Conservation (phyloP, 73 alveolate genomes). For the Blepharisma stoltei region DNA sequence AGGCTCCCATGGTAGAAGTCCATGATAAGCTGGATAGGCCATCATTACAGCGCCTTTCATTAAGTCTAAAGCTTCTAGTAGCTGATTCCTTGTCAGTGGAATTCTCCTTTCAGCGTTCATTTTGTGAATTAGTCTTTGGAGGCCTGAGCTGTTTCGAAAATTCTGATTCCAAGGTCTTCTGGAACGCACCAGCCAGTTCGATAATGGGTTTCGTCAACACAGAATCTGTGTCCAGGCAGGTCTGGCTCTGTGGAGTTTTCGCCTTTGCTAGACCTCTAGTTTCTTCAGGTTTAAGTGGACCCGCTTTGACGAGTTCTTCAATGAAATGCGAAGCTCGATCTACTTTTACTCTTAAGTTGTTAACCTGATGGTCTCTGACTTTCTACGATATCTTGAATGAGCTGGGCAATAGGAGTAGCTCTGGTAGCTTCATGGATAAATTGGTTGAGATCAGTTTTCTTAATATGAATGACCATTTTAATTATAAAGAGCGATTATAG, state of each 20-base stretch:
- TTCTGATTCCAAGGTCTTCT: constrained; percentile 77
- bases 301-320: constrained; percentile 72
- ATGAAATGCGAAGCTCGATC: constrained; percentile 61
- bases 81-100: constrained; percentile 47
- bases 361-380: constrained; percentile 39
- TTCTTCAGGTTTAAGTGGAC: constrained; percentile 92
- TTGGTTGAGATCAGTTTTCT: constrained; percentile 83
- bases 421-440: constrained; percentile 74
- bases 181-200: constrained; percentile 86
- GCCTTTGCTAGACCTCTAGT: constrained; percentile 77
- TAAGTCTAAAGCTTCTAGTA: constrained; percentile 66
- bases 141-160: constrained; percentile 73
- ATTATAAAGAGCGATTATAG: constrained; percentile 6
- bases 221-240: constrained; percentile 70
- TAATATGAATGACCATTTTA: constrained; percentile 86
- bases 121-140: constrained; percentile 79
- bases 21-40: constrained; percentile 95
- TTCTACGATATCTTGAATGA: constrained; percentile 69
- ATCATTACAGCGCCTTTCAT: constrained; percentile 93
- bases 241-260: constrained; percentile 70
- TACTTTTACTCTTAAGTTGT: constrained; percentile 65
- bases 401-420: constrained; percentile 49
- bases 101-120: constrained; percentile 72
- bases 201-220: constrained; percentile 57
- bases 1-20: constrained; percentile 97